phyloP scores from a whole-genome alignment of 2,329 filamentous ascomycete species.

The Chaetomiaceae sp. region DNA sequence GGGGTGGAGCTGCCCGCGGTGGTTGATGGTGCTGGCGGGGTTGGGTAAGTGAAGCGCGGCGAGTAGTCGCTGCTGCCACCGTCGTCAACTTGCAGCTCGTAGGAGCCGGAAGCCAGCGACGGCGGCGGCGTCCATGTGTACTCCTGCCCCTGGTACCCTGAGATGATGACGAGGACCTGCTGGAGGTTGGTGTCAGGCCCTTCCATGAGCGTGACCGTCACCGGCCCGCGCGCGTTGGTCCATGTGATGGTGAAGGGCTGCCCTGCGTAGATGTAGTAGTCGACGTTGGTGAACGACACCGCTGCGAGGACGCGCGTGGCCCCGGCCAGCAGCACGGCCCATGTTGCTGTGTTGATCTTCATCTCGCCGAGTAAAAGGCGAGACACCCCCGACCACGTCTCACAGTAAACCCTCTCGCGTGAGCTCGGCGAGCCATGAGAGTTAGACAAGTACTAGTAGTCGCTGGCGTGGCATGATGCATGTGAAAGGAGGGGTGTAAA shows the following conservation, averaged over 20 bases:
- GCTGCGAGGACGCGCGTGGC: background rate
- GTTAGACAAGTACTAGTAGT: too few relatives aligned
- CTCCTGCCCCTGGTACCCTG: background rate
- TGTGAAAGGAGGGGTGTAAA: too few relatives aligned
- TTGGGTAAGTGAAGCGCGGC: slow-evolving; percentile 6
- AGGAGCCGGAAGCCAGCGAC: background rate
- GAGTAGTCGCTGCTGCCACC: slow-evolving; percentile 11
- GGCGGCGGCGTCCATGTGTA: slow-evolving; percentile 13
- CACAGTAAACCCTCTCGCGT: too few relatives aligned
- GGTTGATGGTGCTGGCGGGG: background rate
- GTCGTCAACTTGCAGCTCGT: slow-evolving; percentile 5
- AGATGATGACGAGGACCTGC: slow-evolving; percentile 1
- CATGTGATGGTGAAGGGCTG: slow-evolving; percentile 9
- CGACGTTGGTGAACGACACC: slow-evolving; percentile 7
- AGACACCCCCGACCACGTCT: background rate
- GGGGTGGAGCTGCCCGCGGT: too few relatives aligned
- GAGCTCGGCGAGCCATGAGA: too few relatives aligned
- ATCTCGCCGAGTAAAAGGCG: background rate
- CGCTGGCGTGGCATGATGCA: too few relatives aligned
- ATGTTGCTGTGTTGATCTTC: background rate
- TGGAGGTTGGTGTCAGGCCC: slow-evolving; percentile 9
- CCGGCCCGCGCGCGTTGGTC: slow-evolving; percentile 3
- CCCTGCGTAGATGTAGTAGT: slow-evolving; percentile 7
- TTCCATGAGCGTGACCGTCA: slow-evolving; percentile 10
- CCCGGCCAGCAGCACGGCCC: background rate